Evolutionary conservation across 805 yeast species (phyloP), one percentile per base, ranked within the genome.

Genomic region (Kregervanrija pseudodelftensis): DNA sequence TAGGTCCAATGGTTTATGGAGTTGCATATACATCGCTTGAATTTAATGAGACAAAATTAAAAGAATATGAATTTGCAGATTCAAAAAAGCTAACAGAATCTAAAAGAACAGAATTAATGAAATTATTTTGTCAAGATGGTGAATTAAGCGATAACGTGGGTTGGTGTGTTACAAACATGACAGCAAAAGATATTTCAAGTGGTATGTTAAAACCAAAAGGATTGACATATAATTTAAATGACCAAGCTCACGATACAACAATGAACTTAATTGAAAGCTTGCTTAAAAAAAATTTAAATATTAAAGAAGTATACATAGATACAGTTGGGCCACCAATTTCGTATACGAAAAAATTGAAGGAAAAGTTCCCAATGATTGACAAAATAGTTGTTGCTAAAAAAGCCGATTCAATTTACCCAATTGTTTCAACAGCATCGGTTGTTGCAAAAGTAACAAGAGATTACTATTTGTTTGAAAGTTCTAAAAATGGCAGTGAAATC

Each of bases 1-100:
- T 95, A 36, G 99, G 99, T 0, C 95, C 98, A 0, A 93, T 93
- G 99, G 99, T 93, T 2, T 93, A 93, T 58, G 95, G 95, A 3
- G 70, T 88, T 7, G 80, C 93, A 3, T 93, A 88, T 59, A 82
- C 95, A 50, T 64, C 80, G 11, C 70, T 73, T 40, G 61, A 67
- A 0, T 85, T 77, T 45, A 73, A 70, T 30, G 57, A 64, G 1
- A 59, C 72, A 14, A 28, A 39, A 2, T 70, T 83, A 41, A 73
- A 75, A 22, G 65, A 73, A 31, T 82, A 77, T 52, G 96, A 89
- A 12, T 93, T 93, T 66, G 96, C 91, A 10, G 99, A 93, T 63
- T 90, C 98, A 5, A 93, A 93, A 57, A 83, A 85, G 5, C 67
- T 93, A 46, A 85, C 84, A 4, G 95, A 86, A 40, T 76, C 72